A percentile compares a stretch with the other conserved stretches of the same genome.
Conservation (phyloP, 2,329 filamentous ascomycete genomes). For the Gremmenia infestans region DNA sequence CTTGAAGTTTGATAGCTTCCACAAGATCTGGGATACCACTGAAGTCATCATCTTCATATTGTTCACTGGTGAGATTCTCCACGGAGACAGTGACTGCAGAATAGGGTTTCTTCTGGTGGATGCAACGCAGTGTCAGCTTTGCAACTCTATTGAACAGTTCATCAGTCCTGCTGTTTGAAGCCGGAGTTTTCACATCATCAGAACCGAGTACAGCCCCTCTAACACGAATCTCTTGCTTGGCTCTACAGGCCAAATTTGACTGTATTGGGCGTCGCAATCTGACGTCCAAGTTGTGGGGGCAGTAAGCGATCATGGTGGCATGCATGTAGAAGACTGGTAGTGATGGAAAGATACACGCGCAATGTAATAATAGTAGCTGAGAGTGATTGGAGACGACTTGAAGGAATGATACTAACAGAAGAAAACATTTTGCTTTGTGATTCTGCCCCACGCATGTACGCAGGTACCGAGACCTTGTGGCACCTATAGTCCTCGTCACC, state of each 20-base stretch:
- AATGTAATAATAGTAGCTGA: background rate
- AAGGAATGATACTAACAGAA: slow-evolving; percentile 13
- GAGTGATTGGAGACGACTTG: background rate
- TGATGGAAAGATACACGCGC: background rate
- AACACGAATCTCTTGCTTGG: background rate
- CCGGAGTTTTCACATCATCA: background rate
- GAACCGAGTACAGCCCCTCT: background rate
- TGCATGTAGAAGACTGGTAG: background rate
- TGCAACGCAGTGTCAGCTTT: slow-evolving; percentile 5
- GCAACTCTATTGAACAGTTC: background rate
- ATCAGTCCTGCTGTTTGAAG: background rate
- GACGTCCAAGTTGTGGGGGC: background rate
- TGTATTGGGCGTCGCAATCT: background rate
- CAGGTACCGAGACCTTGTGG: background rate
- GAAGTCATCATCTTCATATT: slow-evolving; percentile 85
- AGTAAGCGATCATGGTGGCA: background rate
- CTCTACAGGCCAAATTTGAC: background rate
- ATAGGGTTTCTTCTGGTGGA: slow-evolving; percentile 71
- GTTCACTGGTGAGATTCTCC: slow-evolving; percentile 83
- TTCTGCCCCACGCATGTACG: slow-evolving; percentile 1
- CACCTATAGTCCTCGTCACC: background rate
- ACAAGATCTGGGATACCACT: slow-evolving; percentile 90
- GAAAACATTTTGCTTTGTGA: slow-evolving; percentile 14
- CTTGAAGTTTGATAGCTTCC: slow-evolving; percentile 87
- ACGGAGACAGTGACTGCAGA: slow-evolving; percentile 90